Base-by-base conservation (phyloP, 2,329 filamentous ascomycete genomes). In the Fusarium circinatum region DNA sequence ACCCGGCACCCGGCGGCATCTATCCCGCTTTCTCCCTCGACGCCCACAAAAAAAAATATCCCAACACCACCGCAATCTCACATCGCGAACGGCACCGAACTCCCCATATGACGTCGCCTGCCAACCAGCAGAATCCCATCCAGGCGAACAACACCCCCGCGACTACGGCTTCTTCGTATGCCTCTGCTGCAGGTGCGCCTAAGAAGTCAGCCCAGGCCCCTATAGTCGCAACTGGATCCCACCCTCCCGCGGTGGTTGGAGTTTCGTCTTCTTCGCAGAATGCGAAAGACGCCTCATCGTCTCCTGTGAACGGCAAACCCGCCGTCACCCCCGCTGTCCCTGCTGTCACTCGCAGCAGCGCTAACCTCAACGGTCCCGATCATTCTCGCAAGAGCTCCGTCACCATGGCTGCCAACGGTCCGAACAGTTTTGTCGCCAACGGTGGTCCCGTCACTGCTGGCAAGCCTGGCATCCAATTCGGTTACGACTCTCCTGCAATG, bases 341-440 rank as follows among this genome's bases (percentile, higher is more conserved):
- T 76, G 86, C 87, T 81, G 90, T 93, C 76, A 89, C 88, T 72
- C 89, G 90, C 83, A 89, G 89, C 83, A 89, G 86, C 79, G 84
- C 86, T 75, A 87, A 87, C 80, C 84, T 90, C 78, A 96, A 97
- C 89, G 94, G 94, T 76, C 85, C 86, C 77, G 92, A 94, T 78
- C 95, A 98, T 86, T 89, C 87, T 80, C 91, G 94, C 81, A 98
- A 97, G 85, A 91, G 91, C 74, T 98, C 96, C 24, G 93, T 98
- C 79, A 97, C 95, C 79, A 98, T 98, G 86, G 95, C 90, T 82
- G 92, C 94, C 77, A 93, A 93, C 80, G 94, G 93, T 76, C 90
- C 93, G 63, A 93, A 89, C 76, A 91, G 91, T 80, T 93, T 91
- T 82, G 89, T 91, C 70, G 88, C 92, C 77, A 97, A 97, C 87